These are phyloP conservation scores for Xylaria sp. DNA, from an alignment of 2,329 filamentous ascomycete species.

Conservation along the genomic window DNA sequence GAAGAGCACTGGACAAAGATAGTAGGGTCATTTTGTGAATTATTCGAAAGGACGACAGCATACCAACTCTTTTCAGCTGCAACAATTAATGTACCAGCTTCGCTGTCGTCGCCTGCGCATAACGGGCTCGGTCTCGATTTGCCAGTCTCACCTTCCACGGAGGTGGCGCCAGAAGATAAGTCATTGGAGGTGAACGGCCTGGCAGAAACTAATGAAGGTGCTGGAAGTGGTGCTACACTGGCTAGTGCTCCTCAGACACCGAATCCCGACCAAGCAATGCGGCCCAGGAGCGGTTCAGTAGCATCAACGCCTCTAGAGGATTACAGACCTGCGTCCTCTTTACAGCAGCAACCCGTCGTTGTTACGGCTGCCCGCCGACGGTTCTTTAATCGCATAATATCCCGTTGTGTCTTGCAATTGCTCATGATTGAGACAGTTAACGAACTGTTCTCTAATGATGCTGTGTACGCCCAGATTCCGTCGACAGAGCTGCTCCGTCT, in stretches of 20 bases:
- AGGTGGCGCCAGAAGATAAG: conserved; percentile 60
- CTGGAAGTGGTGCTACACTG: conserved; percentile 49
- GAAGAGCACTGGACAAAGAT: conserved; percentile 92
- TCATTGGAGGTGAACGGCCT: conserved; percentile 70
- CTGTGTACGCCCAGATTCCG: conserved; percentile 93
- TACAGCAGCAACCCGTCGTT: conserved; percentile 89
- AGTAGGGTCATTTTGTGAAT: conserved; percentile 92
- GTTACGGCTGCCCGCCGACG: conserved; percentile 92
- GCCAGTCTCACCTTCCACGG: conserved; percentile 55
- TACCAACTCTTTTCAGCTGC: conserved; percentile 94
- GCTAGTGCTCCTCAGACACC: conserved; percentile 40
- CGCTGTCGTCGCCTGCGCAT: conserved; percentile 61
- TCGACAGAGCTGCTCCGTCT: conserved; percentile 88
- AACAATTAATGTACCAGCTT: conserved; percentile 64
- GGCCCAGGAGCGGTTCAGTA: conserved; percentile 43
- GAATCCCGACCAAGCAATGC: conserved; percentile 39
- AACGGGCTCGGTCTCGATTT: conserved; percentile 65
- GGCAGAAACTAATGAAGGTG: conserved; percentile 55
- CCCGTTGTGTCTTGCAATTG: conserved; percentile 94
- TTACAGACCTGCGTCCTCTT: conserved; percentile 79
- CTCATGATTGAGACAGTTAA: conserved; percentile 99
- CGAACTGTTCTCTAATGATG: conserved; percentile 97
- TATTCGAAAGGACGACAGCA: conserved; percentile 94
- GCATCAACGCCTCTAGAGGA: conserved; percentile 76
- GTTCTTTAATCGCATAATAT: conserved; percentile 99